A percentile compares a stretch with the other conserved stretches of the same genome.
phyloP scores from a whole-genome alignment of 768 basidiomycete species.

The Pleurotus ostreatus region DNA sequence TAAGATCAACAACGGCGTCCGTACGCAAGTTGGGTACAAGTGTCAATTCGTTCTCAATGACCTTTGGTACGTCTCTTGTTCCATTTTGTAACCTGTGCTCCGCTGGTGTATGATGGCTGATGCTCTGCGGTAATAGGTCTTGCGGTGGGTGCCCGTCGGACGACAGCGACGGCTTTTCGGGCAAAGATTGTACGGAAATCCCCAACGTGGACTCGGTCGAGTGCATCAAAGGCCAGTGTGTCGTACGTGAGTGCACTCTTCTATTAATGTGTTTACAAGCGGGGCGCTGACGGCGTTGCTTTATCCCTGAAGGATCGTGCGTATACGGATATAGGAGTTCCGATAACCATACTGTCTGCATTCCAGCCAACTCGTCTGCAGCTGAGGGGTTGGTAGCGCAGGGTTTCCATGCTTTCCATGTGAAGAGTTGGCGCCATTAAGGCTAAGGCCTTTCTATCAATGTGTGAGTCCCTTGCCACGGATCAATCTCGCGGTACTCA shows the following conservation, averaged over 20 bases:
- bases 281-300: not conserved
- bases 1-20: slow-evolving; percentile 12
- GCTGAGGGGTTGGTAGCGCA: too few species aligned
- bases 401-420: too few species aligned
- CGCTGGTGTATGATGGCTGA: not conserved
- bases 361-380: not conserved
- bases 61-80: slow-evolving; percentile 18
- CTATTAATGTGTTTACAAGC: not conserved
- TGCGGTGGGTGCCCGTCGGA: slow-evolving; percentile 25
- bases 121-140: slow-evolving; percentile 15
- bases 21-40: slow-evolving; percentile 14
- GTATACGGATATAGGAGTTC: not conserved
- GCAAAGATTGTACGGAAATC: slow-evolving; percentile 41
- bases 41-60: slow-evolving; percentile 21
- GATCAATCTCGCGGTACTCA: too few species aligned
- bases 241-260: slow-evolving; percentile 27
- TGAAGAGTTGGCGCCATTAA: too few species aligned
- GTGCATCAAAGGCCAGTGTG: slow-evolving; percentile 30
- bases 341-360: not conserved
- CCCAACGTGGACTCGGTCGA: slow-evolving; percentile 34
- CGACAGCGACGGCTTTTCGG: slow-evolving; percentile 20
- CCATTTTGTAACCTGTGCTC: not conserved
- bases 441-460: too few species aligned
- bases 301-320: not conserved
- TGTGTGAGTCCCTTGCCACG: too few species aligned